A percentile compares a stretch with the other conserved stretches of the same genome.
These are phyloP conservation scores for Verticillium alfalfae DNA, from an alignment of 2,329 filamentous ascomycete genomes.

Conservation along the genomic window DNA sequence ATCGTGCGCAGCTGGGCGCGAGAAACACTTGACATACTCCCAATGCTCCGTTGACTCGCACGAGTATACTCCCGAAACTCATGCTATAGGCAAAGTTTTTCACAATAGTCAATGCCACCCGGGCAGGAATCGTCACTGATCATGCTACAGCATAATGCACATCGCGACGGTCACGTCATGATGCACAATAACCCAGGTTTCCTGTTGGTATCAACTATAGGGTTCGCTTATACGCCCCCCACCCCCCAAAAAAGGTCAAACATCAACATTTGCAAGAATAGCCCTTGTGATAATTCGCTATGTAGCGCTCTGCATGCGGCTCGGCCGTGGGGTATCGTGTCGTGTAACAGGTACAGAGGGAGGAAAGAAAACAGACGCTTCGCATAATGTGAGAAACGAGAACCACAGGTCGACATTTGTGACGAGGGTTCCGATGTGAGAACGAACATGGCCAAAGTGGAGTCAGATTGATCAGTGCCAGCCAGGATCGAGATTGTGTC, in stretches of 20 bases:
- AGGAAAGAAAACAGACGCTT: neutral
- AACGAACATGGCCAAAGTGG: neutral
- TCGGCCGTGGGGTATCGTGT: neutral
- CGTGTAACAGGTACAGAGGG: neutral
- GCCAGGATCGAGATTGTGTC: constrained; percentile 5
- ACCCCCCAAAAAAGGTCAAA: neutral
- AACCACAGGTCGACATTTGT: neutral
- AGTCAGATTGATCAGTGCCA: constrained; percentile 3
- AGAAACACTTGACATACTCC: no score
- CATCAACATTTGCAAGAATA: neutral
- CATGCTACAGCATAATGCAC: neutral
- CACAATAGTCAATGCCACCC: no score
- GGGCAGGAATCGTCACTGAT: no score
- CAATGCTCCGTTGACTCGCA: no score
- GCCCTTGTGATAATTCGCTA: neutral
- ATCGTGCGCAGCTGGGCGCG: no score
- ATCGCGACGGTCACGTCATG: neutral
- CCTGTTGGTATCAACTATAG: neutral
- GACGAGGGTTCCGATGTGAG: neutral
- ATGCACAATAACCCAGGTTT: neutral
- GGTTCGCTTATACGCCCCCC: neutral
- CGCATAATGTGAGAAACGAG: neutral
- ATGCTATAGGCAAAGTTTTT: no score
- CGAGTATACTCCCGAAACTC: no score
- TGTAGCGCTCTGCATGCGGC: neutral